Base-by-base conservation (phyloP, 2,329 filamentous ascomycete genomes). In the Fusarium pseudonygamai region DNA sequence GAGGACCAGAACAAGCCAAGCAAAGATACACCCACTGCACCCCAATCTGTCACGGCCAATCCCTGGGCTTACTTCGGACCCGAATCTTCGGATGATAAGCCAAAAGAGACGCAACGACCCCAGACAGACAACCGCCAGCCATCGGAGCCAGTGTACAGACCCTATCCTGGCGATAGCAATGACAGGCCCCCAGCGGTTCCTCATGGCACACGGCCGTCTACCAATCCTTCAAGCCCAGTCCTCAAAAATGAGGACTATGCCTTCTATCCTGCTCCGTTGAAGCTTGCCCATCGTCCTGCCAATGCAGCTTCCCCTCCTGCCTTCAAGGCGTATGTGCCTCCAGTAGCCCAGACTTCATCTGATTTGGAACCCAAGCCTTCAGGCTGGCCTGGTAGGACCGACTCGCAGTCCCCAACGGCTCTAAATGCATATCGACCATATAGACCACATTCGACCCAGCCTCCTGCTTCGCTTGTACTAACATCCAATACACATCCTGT, bases 41-140 rank as follows among this genome's bases (percentile, higher is more conserved):
- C 55, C 12, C 59, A 64, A 37, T 47, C 69, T 34, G 59, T 39
- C n/a, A 64, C 66, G 67, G 80, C 80, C 37, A 79, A 81, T 45
- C 80, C 80, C 15, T 82, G 81, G 80, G 74, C 81, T 22, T 82
- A 81, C 39, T 77, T 80, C 68, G 79, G 80, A 7, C 75, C 78
- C 11, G 69, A 70, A 55, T 47, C 55, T 45, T 30, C 73, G 30
- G 67, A 60, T n/a, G 40, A 46, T 39, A 50, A 47, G 37, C 32
- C 47, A 28, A n/a, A 59, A 59, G 42, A 59, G 36, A 32, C 26
- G 7, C 50, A 71, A 28, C 49, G 14, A 16, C 59, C 52, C 22
- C 61, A 64, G 34, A 55, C 22, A 39, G 60, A 72, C 30, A 45
- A 26, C 16, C 69, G 46, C 16, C 63, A 55, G n/a, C 57, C 70